These are phyloP conservation scores for Gynochthodes officinalis DNA, from an alignment of 257 asterid species.

Conservation along the genomic window DNA sequence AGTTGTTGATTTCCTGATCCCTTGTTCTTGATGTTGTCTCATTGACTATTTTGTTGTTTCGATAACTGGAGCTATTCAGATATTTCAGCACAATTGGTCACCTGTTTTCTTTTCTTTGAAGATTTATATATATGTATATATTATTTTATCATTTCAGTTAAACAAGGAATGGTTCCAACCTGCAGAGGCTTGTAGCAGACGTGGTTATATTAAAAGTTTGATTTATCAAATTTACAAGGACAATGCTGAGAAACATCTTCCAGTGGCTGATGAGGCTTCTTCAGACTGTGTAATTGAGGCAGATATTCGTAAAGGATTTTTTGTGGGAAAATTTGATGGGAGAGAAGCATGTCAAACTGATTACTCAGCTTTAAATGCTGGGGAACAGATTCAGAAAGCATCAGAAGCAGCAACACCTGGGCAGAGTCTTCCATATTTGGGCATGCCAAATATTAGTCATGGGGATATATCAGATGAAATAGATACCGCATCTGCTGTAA, in stretches of 20 bases:
- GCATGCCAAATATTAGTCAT: conserved; percentile 12
- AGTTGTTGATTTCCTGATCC: background rate
- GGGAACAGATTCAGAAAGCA: conserved; percentile 16
- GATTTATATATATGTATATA: background rate
- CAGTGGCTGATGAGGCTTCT: conserved; percentile 23
- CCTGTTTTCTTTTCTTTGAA: background rate
- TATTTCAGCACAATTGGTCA: background rate
- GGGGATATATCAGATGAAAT: conserved; percentile 17
- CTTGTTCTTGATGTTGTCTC: background rate
- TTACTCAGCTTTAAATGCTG: conserved; percentile 23
- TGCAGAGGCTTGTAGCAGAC: conserved; percentile 75
- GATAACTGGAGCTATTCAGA: background rate
- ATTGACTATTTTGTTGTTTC: background rate
- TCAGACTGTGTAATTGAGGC: conserved; percentile 25
- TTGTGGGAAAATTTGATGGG: conserved; percentile 17
- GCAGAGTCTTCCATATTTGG: conserved; percentile 21
- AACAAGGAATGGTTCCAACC: conserved; percentile 69
- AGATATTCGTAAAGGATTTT: conserved; percentile 20
- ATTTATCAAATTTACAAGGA: conserved; percentile 41
- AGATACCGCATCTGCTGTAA: too few relatives aligned
- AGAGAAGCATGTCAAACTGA: conserved; percentile 25
- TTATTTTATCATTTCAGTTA: conserved; percentile 55
- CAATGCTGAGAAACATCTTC: conserved; percentile 35
- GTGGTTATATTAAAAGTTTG: conserved; percentile 53
- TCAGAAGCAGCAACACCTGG: conserved; percentile 18